Base-by-base conservation (phyloP, 73 alveolate genomes). In the Stentor coeruleus region DNA sequence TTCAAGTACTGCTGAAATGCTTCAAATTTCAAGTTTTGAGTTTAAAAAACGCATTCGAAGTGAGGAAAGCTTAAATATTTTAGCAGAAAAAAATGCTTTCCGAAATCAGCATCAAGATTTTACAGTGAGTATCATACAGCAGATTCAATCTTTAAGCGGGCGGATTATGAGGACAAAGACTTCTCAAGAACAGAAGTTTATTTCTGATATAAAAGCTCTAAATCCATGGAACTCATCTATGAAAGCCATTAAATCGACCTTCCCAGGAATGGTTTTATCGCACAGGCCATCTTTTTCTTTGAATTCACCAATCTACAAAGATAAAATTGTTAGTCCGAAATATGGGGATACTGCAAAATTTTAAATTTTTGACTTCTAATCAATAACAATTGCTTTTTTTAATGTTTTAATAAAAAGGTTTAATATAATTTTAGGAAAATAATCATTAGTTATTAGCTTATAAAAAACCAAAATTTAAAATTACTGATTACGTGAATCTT, bases 41-140 rank as follows among this genome's bases (percentile, higher is more conserved):
- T 66, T 66, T 33, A 66, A 66, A 2, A 20, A 31, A 66, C n/a
- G 79, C n/a, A 66, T 66, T 40, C 0, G 79, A 40, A 66, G 33
- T 20, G 79, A 66, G 33, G 79, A 66, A 2, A 20, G 40, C 39
- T 31, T 66, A 20, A 66, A 37, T 20, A 26, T 20, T 33, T 33
- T 66, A 28, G 37, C 79, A 33, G 79, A 66, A 66, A 66, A 66
- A 66, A 20, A 66, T 66, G 66, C 66, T 49, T 49, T 49, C 20
- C 6, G 66, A 49, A 49, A 6, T 49, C 6, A 49, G 6, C 66
- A 49, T 49, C 6, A 11, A 11, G 6, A 6, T 11, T 49, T 20
- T 49, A 20, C 66, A 11, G 66, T 49, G 28, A 49, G 6, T 6
- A 49, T 49, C 28, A 49, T 49, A 11, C 6, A 49, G 20, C 66